A percentile compares a stretch with the other conserved stretches of the same genome.
phyloP scores from a whole-genome alignment of 2,329 filamentous ascomycete genomes.

The Diaporthe batatas region DNA sequence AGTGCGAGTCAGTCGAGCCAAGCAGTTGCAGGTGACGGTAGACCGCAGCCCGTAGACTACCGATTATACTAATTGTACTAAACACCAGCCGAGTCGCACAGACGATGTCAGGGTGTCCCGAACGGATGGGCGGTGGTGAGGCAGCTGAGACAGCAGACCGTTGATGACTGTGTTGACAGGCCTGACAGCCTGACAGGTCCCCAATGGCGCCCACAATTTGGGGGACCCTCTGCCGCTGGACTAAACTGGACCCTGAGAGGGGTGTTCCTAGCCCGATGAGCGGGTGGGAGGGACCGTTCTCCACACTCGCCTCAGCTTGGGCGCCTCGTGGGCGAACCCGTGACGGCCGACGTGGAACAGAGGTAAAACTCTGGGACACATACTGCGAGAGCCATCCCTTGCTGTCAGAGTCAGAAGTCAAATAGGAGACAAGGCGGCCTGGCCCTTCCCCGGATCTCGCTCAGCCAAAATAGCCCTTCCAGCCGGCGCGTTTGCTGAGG shows the following conservation, averaged over 20 bases:
- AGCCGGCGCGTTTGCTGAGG: constrained; percentile 10
- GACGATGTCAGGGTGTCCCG: not conserved
- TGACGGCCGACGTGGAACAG: constrained; percentile 33
- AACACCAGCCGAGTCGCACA: not conserved
- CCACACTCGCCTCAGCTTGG: constrained; percentile 25
- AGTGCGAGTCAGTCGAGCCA: constrained; percentile 11
- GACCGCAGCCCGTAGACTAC: not conserved
- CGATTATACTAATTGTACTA: not conserved
- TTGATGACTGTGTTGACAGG: not conserved
- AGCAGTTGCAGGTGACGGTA: not conserved
- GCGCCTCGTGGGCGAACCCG: constrained; percentile 16
- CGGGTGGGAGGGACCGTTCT: constrained; percentile 11
- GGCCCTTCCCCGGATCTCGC: constrained; percentile 11
- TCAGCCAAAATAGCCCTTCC: not conserved
- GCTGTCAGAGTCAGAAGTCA: constrained; percentile 19
- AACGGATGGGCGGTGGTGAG: not conserved
- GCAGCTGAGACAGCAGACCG: not conserved
- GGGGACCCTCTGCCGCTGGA: not conserved
- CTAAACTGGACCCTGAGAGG: constrained; percentile 32
- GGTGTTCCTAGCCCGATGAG: not conserved
- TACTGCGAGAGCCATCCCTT: not conserved
- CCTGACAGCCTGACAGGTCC: too few species aligned
- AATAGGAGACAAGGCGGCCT: constrained; percentile 20
- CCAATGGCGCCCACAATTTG: not conserved
- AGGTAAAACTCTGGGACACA: constrained; percentile 31